Conservation (phyloP, 2,329 filamentous ascomycete genomes). For the Aspergillus glaucus region DNA sequence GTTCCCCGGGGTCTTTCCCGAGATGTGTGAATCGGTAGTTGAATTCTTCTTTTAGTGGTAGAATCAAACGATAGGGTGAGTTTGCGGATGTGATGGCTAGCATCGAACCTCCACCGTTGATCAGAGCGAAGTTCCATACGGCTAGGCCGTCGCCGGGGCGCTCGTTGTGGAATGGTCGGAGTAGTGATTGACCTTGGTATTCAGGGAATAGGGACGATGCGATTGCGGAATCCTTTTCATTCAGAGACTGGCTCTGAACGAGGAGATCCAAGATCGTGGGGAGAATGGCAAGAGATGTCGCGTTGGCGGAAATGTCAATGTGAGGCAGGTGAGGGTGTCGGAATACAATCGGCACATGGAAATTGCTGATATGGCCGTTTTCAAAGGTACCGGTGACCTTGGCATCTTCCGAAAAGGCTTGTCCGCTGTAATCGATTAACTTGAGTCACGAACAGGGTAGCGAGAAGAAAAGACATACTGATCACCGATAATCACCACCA, state of each 20-base stretch:
- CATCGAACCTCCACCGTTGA: constrained; percentile 40
- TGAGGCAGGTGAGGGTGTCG: constrained; percentile 40
- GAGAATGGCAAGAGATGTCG: constrained; percentile 39
- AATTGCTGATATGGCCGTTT: constrained; percentile 42
- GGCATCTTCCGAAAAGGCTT: constrained; percentile 40
- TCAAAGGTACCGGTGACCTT: constrained; percentile 38
- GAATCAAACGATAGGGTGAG: constrained; percentile 63
- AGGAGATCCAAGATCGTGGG: constrained; percentile 44
- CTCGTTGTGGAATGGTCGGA: constrained; percentile 31
- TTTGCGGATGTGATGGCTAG: constrained; percentile 63
- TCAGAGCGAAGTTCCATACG: constrained; percentile 29
- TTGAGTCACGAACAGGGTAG: not conserved
- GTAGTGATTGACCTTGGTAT: constrained; percentile 43
- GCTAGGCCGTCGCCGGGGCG: constrained; percentile 14
- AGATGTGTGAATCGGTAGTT: constrained; percentile 31
- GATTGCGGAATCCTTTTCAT: constrained; percentile 26
- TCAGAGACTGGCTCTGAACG: constrained; percentile 35
- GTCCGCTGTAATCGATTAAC: constrained; percentile 20
- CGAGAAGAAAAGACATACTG: constrained; percentile 18
- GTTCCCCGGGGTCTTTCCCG: constrained; percentile 29
- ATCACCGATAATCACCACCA: constrained; percentile 44
- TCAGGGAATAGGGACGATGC: constrained; percentile 37
- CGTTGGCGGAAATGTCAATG: constrained; percentile 36
- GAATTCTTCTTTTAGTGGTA: constrained; percentile 72
- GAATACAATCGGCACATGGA: constrained; percentile 42